phyloP scores from a whole-genome alignment of 306 rosid species.

The Spatholobus suberectus region DNA sequence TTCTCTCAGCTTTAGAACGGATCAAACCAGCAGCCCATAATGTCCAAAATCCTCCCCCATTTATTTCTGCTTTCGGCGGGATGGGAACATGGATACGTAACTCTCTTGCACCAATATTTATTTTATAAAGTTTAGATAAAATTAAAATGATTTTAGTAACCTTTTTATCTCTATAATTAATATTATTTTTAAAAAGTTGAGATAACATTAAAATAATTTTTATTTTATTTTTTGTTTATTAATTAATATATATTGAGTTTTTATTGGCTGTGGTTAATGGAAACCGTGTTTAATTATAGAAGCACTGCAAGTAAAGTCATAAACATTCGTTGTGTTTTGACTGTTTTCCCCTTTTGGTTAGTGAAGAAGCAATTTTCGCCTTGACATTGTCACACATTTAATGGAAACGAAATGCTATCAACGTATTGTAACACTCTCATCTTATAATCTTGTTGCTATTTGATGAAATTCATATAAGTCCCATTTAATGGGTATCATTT shows the following conservation, averaged over 20 bases:
- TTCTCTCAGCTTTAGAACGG: not conserved
- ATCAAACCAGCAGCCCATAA: slow-evolving; percentile 5
- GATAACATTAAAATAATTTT: no score
- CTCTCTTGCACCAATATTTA: not conserved
- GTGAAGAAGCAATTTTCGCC: not conserved
- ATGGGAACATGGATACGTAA: not conserved
- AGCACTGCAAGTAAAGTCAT: no score
- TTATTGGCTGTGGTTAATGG: no score
- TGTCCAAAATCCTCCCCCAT: slow-evolving; percentile 7
- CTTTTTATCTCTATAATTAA: no score
- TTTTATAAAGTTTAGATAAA: not conserved
- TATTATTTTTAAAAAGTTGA: no score
- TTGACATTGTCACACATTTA: not conserved
- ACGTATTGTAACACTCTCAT: not conserved
- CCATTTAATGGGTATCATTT: no score
- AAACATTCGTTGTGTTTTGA: no score
- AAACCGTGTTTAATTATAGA: no score
- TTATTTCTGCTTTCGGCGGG: slow-evolving; percentile 5
- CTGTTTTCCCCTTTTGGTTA: not conserved
- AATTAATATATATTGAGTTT: no score
- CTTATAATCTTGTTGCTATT: no score
- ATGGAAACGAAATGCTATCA: not conserved
- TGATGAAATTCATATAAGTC: not conserved
- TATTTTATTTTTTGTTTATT: no score
- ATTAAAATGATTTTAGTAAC: no score